phyloP scores from a whole-genome alignment of 352 stramenopile species.

The Pythium sp. region DNA sequence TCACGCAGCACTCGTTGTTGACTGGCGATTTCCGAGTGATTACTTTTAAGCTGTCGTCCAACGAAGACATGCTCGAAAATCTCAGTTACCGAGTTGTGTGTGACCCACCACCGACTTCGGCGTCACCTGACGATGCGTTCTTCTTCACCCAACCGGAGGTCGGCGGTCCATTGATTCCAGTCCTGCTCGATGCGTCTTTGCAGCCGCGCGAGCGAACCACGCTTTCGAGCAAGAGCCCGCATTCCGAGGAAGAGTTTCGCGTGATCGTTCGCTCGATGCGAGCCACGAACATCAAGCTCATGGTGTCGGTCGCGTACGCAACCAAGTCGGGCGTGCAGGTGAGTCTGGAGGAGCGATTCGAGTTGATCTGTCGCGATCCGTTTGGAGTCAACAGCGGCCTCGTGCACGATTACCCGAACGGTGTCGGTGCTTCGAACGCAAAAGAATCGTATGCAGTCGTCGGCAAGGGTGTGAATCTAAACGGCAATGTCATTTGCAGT shows the following conservation, averaged over 20 bases:
- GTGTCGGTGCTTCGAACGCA: slow-evolving; percentile 25
- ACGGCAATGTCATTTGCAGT: slow-evolving; percentile 51
- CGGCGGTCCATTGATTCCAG: slow-evolving; percentile 32
- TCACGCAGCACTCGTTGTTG: slow-evolving; percentile 55
- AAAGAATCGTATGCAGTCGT: slow-evolving; percentile 60
- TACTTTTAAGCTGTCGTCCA: slow-evolving; percentile 51
- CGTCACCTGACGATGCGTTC: slow-evolving; percentile 39
- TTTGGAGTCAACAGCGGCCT: slow-evolving; percentile 54
- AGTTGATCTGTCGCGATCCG: slow-evolving; percentile 58
- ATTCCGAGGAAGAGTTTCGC: slow-evolving; percentile 38
- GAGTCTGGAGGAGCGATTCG: slow-evolving; percentile 62
- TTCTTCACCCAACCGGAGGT: slow-evolving; percentile 49
- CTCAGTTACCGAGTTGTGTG: slow-evolving; percentile 50
- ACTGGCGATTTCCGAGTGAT: slow-evolving; percentile 67
- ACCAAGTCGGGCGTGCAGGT: slow-evolving; percentile 68
- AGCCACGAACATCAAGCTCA: slow-evolving; percentile 36
- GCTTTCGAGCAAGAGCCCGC: slow-evolving; percentile 40
- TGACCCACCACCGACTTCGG: slow-evolving; percentile 49
- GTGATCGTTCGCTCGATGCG: slow-evolving; percentile 60
- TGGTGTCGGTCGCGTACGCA: slow-evolving; percentile 56
- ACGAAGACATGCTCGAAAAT: slow-evolving; percentile 67
- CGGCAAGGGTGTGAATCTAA: slow-evolving; percentile 58
- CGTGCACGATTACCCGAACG: slow-evolving; percentile 65
- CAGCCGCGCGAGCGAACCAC: slow-evolving; percentile 48
- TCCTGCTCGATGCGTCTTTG: slow-evolving; percentile 42